phyloP scores from a whole-genome alignment of 768 basidiomycete species.

The Xanthoconium stramineum region DNA sequence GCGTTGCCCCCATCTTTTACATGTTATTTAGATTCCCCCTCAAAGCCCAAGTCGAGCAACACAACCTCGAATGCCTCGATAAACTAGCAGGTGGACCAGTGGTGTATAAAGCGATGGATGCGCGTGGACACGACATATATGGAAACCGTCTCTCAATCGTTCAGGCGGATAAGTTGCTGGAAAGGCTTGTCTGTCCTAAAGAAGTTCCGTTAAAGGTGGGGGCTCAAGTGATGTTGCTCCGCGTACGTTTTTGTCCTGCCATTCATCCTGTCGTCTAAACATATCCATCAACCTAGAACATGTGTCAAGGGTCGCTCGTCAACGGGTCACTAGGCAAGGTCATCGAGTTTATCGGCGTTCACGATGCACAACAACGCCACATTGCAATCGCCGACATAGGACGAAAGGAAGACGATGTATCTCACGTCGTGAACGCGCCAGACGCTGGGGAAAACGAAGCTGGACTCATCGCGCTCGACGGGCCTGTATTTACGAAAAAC shows the following conservation, averaged over 20 bases:
- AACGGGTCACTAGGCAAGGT: constrained; percentile 92
- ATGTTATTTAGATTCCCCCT: constrained; percentile 23
- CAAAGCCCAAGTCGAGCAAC: constrained; percentile 25
- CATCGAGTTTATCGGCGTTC: constrained; percentile 28
- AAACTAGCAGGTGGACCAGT: constrained; percentile 26
- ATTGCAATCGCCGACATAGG: constrained; percentile 31
- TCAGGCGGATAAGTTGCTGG: constrained; percentile 35
- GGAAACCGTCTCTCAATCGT: constrained; percentile 29
- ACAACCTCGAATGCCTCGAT: constrained; percentile 22
- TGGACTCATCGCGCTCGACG: constrained; percentile 20
- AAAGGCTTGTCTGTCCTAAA: constrained; percentile 48
- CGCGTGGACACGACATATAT: constrained; percentile 41
- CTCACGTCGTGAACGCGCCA: background rate
- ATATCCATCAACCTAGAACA: constrained; percentile 26
- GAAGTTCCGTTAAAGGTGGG: constrained; percentile 52
- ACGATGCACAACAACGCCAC: constrained; percentile 27
- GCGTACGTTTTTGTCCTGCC: constrained; percentile 18
- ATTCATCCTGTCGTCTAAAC: background rate
- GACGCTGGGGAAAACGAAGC: background rate
- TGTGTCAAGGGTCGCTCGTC: constrained; percentile 43
- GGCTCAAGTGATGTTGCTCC: constrained; percentile 78
- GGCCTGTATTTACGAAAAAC: constrained; percentile 11
- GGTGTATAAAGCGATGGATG: constrained; percentile 43
- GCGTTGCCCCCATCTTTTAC: background rate
- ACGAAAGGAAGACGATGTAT: constrained; percentile 5